phyloP scores from a whole-genome alignment of 1,139 yeast species.

The Nakaseomyces delphensis region DNA sequence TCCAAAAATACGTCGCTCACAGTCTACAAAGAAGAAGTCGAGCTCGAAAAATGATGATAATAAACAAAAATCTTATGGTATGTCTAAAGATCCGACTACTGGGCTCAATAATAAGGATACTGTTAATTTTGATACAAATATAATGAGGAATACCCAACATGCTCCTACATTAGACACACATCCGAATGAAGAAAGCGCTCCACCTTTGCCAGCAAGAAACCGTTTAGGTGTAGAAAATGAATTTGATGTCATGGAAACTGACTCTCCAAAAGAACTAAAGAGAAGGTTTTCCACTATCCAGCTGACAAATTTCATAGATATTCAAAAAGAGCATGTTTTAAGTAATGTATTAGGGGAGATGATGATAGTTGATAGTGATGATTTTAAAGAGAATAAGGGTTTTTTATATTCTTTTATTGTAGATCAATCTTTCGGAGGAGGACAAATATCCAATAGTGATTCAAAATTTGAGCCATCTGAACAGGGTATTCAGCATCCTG shows the following conservation, averaged over 20 bases:
- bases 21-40: background rate
- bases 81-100: background rate
- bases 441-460: background rate
- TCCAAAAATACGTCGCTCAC: background rate
- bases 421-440: conserved; percentile 1
- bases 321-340: conserved; percentile 3
- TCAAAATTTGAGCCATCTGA: background rate
- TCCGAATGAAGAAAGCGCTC: too few species aligned
- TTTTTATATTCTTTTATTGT: background rate
- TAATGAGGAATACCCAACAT: background rate
- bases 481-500: background rate
- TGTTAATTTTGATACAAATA: too few species aligned
- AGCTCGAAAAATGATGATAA: background rate
- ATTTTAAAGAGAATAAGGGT: background rate
- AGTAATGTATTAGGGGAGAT: conserved; percentile 2
- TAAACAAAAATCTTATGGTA: background rate
- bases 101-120: too few species aligned
- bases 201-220: background rate
- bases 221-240: background rate
- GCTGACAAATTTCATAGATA: conserved; percentile 5
- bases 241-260: background rate
- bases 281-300: conserved; percentile 2
- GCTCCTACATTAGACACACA: background rate
- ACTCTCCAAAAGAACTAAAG: background rate
- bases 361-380: conserved; percentile 1